A percentile compares a stretch with the other conserved stretches of the same genome.
Conservation (phyloP, 768 basidiomycete genomes). For the Leccinellum rugosiceps region DNA sequence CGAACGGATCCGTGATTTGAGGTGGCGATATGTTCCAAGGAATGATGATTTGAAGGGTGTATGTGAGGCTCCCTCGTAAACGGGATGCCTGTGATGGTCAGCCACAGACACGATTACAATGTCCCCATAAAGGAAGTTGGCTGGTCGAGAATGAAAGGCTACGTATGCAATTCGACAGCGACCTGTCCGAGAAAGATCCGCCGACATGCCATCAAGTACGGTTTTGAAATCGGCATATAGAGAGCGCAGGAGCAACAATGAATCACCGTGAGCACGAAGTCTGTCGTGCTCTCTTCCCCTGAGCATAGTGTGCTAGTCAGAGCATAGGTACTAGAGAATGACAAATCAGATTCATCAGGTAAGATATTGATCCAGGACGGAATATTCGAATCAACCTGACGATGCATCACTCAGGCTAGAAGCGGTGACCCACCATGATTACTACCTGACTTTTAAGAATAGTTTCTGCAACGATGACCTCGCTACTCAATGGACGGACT, state of each 20-base stretch:
- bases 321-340: neutral
- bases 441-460: too few relatives aligned
- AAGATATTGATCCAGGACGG: neutral
- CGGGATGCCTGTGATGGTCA: slow-evolving; percentile 2
- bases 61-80: neutral
- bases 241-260: too few relatives aligned
- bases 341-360: neutral
- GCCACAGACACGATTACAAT: slow-evolving; percentile 11
- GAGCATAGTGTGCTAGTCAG: neutral
- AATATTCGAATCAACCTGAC: neutral
- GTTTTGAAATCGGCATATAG: neutral
- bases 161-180: neutral
- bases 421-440: neutral
- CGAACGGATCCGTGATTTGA: neutral
- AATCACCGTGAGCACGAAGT: neutral
- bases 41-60: neutral
- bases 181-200: neutral
- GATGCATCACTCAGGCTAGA: neutral
- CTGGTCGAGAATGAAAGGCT: neutral
- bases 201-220: neutral
- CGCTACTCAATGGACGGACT: too few relatives aligned
- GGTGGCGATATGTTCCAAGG: neutral
- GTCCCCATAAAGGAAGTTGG: neutral
- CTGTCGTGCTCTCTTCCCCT: neutral
- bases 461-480: too few relatives aligned